Percentiles rank a stretch among this genome's conserved stretches.
Conservation (phyloP, 139 green algal species). For the Diplosphaera chodatii region DNA sequence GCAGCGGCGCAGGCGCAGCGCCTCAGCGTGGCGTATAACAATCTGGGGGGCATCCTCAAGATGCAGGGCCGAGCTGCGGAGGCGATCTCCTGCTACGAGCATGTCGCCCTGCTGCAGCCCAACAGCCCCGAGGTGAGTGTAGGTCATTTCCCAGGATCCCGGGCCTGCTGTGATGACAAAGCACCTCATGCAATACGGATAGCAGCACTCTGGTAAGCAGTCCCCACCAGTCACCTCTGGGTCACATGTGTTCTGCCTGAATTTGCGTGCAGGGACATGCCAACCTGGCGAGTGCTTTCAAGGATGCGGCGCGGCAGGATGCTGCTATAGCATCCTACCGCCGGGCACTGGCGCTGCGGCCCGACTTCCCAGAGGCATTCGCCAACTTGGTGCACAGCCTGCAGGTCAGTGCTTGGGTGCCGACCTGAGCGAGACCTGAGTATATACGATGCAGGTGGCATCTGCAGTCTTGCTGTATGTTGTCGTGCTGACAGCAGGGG, state of each 20-base stretch:
- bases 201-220: no score
- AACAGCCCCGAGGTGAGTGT: slow-evolving; percentile 36
- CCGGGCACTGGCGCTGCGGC: slow-evolving; percentile 53
- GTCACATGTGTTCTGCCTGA: background rate
- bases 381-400: slow-evolving; percentile 80
- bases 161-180: no score
- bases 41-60: slow-evolving; percentile 68
- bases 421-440: no score
- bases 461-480: no score
- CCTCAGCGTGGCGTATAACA: slow-evolving; percentile 74
- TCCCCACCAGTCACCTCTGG: no score
- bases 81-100: slow-evolving; percentile 76
- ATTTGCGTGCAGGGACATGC: slow-evolving; percentile 28
- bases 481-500: no score
- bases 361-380: slow-evolving; percentile 75
- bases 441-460: no score
- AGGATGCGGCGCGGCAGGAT: slow-evolving; percentile 61
- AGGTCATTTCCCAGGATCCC: no score
- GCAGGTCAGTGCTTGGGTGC: slow-evolving; percentile 2
- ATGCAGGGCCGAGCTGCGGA: slow-evolving; percentile 50
- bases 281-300: slow-evolving; percentile 75
- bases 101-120: slow-evolving; percentile 64
- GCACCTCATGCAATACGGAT: no score
- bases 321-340: slow-evolving; percentile 66
- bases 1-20: slow-evolving; percentile 47